Evolutionary conservation across 495 filamentous ascomycete species (phyloP), one percentile per base, ranked within the genome.

Genomic region (Penicillium chermesinum): DNA sequence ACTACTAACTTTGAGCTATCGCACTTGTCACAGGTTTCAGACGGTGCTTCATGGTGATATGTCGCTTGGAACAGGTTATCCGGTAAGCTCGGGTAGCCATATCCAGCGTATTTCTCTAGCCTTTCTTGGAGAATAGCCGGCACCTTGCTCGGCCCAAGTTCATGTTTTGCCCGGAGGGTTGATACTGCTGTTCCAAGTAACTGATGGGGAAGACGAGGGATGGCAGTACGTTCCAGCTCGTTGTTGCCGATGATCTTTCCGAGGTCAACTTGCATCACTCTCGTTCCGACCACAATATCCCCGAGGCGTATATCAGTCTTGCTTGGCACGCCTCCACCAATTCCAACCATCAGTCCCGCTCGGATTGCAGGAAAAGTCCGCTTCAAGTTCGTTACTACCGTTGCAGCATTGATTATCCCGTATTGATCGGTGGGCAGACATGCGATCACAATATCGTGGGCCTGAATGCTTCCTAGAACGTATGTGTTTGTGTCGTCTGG

Each of bases 401-500:
- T 58, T 7, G 64, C 55, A 6, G 58, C 55, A 3, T 52, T 38
- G 12, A 32, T 43, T 19, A 33, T 57, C 2, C 59, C 59, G 18
- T 58, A 59, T 14, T 49, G 50, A 3, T 53, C 59, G 7, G 47
- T 47, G 3, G 62, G 60, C 1, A 66, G 41, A 46, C 47, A 52
- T 2, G 65, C 49, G 20, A 61, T 52, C 10, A 65, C 60, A 3
- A 65, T 45, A 21, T 62, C 63, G 38, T 69, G 67, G 2, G 18
- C 14, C 2, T 61, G 60, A 15, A 75, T 70, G 21, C 48, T 53
- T 8, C 73, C 72, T 0, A 75, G 36, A 0, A 50, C 48, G 38
- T 75, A 75, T n/a, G 53, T 46, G 36, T 72, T 75, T n/a, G 48
- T 48, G 34, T 72, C 68, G 22, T 57, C 34, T 16, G 30, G 9